Base-by-base conservation (phyloP, 2,329 filamentous ascomycete species). In the Onygenales sp. region DNA sequence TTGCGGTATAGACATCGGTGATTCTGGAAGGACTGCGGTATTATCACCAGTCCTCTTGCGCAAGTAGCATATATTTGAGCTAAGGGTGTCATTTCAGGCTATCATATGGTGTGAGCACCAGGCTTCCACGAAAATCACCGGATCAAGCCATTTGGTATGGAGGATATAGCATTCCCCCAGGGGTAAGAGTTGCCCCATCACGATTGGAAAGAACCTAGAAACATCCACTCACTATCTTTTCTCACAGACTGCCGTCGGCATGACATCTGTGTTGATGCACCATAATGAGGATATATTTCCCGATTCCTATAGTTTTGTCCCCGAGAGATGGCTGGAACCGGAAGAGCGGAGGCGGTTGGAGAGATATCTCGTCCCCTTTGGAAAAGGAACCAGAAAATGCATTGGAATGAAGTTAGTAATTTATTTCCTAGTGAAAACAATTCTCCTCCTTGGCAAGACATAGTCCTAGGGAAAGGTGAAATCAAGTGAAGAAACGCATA, bases 281-380 rank as follows among this genome's bases (percentile, higher is more conserved):
- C 53, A 55, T 45, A 57, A 66, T 52, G 42, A 54, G 7, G 36
- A 46, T 6, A 54, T 63, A 40, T 63, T 63, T 49, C 61, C 59
- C 5, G 56, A 63, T 39, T 54, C 61, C 4, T 43, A 52, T 13
- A 56, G 45, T 31, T 63, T 62, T 46, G 51, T 54, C 8, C 62
- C 62, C 13, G 59, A 62, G 37, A 57, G 62, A 9, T 63, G 62
- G 62, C 42, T 63, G 34, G 58, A 61, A 32, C n/a, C 52, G 27
- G 47, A 55, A 11, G 52, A 56, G 34, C 52, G 56, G 27, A 51
- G 54, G 14, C 54, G 54, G 31, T 53, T 62, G 21, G 55, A 58
- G n/a, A 54, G 53, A 8, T 61, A 60, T 44, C 27, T 61, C 9
- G 59, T 63, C 21, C 27, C 61, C 14, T 63, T 63, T 51, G 51